phyloP scores from a whole-genome alignment of 495 filamentous ascomycete genomes.

The Cladorrhinum samala region DNA sequence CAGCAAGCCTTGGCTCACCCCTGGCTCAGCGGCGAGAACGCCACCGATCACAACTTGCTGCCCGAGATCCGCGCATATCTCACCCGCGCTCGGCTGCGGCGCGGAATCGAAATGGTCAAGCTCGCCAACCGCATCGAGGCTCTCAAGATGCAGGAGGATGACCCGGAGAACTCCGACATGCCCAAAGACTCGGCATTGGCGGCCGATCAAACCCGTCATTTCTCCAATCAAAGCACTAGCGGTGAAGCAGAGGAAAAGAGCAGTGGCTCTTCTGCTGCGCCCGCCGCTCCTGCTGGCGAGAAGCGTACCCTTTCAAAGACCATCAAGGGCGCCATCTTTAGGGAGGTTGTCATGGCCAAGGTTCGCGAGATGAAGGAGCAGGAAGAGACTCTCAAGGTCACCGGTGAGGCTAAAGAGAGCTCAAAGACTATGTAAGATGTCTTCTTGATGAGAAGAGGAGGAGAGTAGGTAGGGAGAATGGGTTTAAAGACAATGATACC shows the following conservation, averaged over 20 bases:
- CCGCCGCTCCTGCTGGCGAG: slow-evolving; percentile 30
- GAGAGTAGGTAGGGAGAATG: neutral
- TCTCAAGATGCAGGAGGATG: slow-evolving; percentile 92
- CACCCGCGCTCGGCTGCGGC: slow-evolving; percentile 79
- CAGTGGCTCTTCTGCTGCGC: slow-evolving; percentile 20
- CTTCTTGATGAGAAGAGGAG: neutral
- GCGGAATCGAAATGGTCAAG: slow-evolving; percentile 96
- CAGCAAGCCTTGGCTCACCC: slow-evolving; percentile 73
- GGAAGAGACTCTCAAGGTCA: slow-evolving; percentile 65
- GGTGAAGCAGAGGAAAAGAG: slow-evolving; percentile 1
- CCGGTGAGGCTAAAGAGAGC: slow-evolving; percentile 39
- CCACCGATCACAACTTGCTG: slow-evolving; percentile 91
- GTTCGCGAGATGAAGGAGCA: slow-evolving; percentile 87
- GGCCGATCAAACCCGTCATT: slow-evolving; percentile 45
- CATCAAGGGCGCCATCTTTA: slow-evolving; percentile 88
- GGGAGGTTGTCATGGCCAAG: slow-evolving; percentile 95
- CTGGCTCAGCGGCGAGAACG: slow-evolving; percentile 88
- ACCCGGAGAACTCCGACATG: slow-evolving; percentile 60
- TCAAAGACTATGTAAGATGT: neutral
- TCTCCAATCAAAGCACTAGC: slow-evolving; percentile 1
- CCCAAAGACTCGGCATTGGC: slow-evolving; percentile 57
- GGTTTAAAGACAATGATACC: too few species aligned
- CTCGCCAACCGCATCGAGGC: slow-evolving; percentile 94
- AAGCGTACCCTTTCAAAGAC: slow-evolving; percentile 66
- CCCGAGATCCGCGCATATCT: slow-evolving; percentile 96